Conservation (phyloP, 2,329 filamentous ascomycete species). For the Nemania bipapillata region DNA sequence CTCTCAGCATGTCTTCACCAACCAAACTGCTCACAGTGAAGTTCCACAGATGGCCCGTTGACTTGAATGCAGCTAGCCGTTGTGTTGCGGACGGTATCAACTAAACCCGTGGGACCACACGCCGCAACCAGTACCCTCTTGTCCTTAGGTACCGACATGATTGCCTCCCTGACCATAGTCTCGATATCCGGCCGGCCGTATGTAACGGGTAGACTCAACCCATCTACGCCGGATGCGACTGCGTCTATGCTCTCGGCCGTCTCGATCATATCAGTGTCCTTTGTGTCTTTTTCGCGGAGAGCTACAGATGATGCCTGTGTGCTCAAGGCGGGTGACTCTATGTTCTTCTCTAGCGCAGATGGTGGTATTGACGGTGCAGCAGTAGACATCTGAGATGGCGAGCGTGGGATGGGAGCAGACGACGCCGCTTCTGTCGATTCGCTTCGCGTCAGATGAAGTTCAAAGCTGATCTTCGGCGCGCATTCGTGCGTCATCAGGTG, state of each 20-base stretch:
- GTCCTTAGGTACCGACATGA: conserved; percentile 49
- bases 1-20: conserved; percentile 50
- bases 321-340: conserved; percentile 30
- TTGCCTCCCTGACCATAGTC: conserved; percentile 54
- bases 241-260: conserved; percentile 31
- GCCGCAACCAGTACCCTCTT: conserved; percentile 59
- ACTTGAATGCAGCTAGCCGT: conserved; percentile 58
- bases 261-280: conserved; percentile 27
- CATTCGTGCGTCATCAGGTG: conserved; percentile 54
- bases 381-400: conserved; percentile 32
- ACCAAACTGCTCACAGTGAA: conserved; percentile 63
- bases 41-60: conserved; percentile 61
- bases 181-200: conserved; percentile 57
- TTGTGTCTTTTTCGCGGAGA: conserved; percentile 39
- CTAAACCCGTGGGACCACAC: conserved; percentile 60
- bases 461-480: conserved; percentile 54
- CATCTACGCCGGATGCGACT: conserved; percentile 35
- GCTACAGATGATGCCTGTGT: conserved; percentile 34
- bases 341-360: conserved; percentile 36
- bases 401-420: conserved; percentile 18
- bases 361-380: conserved; percentile 23
- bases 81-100: conserved; percentile 58
- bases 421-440: conserved; percentile 19
- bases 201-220: conserved; percentile 48
- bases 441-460: conserved; percentile 54